Percentiles rank a stretch among this genome's conserved stretches.
Evolutionary conservation across 257 asterid genomes (phyloP).

Genomic region (Osmanthus fragrans): DNA sequence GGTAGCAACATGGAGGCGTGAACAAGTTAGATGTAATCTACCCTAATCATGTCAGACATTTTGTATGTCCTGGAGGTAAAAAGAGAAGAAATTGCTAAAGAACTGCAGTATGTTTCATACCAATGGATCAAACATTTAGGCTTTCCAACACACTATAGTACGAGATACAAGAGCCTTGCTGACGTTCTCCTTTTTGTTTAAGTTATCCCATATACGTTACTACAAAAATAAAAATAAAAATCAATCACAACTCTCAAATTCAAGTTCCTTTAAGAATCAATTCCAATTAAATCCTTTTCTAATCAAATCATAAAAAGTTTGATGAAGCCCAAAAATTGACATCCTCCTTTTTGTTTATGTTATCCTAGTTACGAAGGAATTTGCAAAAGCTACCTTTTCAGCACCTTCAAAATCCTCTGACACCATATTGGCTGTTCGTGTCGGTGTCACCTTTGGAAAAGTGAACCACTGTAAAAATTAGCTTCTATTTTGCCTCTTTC

Average conservation of each 20-base stretch:
- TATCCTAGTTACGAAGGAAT: constrained; percentile 21
- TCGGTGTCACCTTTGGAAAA: neutral
- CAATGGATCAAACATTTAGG: constrained; percentile 1
- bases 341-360: constrained; percentile 9
- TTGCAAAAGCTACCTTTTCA: constrained; percentile 16
- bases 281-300: constrained; percentile 4
- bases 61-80: neutral
- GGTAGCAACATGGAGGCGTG: neutral
- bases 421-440: constrained; percentile 17
- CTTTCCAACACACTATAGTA: neutral
- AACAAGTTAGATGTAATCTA: constrained; percentile 8
- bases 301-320: constrained; percentile 22
- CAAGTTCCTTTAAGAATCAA: constrained; percentile 1
- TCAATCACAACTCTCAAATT: neutral
- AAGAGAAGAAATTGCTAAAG: neutral
- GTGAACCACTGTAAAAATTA: neutral
- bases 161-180: constrained; percentile 8
- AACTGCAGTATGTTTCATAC: neutral
- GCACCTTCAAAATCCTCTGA: constrained; percentile 18
- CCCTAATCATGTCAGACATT: neutral
- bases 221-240: constrained; percentile 1
- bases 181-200: neutral
- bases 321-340: constrained; percentile 4
- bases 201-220: neutral
- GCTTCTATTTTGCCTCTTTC: neutral